Conservation (phyloP, 805 yeast genomes). For the Nakazawaea molendinolei region DNA sequence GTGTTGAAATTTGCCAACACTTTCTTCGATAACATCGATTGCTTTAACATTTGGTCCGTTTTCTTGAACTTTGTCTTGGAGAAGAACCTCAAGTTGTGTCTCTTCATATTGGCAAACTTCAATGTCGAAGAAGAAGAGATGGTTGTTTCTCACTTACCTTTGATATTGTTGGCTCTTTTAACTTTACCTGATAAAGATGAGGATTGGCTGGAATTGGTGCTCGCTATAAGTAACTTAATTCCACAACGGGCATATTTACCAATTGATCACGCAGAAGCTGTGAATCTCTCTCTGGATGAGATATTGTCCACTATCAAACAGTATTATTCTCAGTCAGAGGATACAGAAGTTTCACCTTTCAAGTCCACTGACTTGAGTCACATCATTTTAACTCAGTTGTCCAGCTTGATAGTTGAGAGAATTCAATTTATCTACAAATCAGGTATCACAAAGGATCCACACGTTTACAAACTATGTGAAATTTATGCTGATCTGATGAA, state of each 20-base stretch:
- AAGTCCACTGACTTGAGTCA: slow-evolving; percentile 37
- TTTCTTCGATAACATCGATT: slow-evolving; percentile 84
- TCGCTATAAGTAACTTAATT: slow-evolving; percentile 40
- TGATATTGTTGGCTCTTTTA: slow-evolving; percentile 48
- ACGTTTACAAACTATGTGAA: slow-evolving; percentile 27
- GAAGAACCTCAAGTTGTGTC: slow-evolving; percentile 38
- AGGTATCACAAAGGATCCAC: slow-evolving; percentile 12
- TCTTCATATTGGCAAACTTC: slow-evolving; percentile 57
- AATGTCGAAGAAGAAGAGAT: slow-evolving; percentile 85
- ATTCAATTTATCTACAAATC: slow-evolving; percentile 12
- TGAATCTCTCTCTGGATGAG: slow-evolving; percentile 14
- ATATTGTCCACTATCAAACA: slow-evolving; percentile 23
- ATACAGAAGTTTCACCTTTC: slow-evolving; percentile 28
- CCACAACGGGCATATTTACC: slow-evolving; percentile 63
- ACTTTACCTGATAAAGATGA: slow-evolving; percentile 16
- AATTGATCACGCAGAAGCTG: slow-evolving; percentile 32
- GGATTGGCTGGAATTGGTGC: slow-evolving; percentile 33
- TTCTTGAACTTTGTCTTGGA: slow-evolving; percentile 38
- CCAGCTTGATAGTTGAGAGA: slow-evolving; percentile 20
- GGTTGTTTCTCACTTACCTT: slow-evolving; percentile 68
- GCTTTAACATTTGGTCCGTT: slow-evolving; percentile 70
- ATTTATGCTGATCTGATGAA: slow-evolving; percentile 31
- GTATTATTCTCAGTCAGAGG: slow-evolving; percentile 24
- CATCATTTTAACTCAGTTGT: slow-evolving; percentile 27
- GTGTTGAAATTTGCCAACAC: slow-evolving; percentile 53